These are phyloP conservation scores for Penicillium sp. DNA, from an alignment of 2,329 filamentous ascomycete species.

Conservation along the genomic window DNA sequence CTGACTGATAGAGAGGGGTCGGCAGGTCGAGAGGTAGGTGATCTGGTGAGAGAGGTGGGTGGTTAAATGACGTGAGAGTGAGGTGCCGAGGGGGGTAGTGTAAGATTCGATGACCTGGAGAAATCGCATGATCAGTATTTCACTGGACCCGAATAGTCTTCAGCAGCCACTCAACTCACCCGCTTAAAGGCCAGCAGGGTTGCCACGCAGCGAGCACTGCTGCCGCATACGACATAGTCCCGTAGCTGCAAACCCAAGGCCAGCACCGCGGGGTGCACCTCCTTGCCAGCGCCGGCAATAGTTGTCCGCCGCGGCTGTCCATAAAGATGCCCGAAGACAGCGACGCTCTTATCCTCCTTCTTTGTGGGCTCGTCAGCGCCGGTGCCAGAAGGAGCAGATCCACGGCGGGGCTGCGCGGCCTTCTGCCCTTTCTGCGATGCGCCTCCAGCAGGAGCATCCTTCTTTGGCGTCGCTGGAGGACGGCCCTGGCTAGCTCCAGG, in stretches of 20 bases:
- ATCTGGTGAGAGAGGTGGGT: slow-evolving; percentile 94
- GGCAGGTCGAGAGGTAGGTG: slow-evolving; percentile 87
- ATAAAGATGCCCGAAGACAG: slow-evolving; percentile 82
- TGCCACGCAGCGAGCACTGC: slow-evolving; percentile 81
- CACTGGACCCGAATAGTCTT: neutral
- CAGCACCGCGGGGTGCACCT: slow-evolving; percentile 83
- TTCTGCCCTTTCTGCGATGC: slow-evolving; percentile 35
- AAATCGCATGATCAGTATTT: slow-evolving; percentile 19
- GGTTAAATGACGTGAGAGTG: slow-evolving; percentile 86
- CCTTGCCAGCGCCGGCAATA: slow-evolving; percentile 63
- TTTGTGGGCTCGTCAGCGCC: slow-evolving; percentile 50
- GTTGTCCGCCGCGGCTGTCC: slow-evolving; percentile 70
- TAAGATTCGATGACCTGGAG: slow-evolving; percentile 86
- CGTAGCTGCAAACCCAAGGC: slow-evolving; percentile 88
- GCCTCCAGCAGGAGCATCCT: slow-evolving; percentile 29
- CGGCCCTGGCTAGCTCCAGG: slow-evolving; percentile 35
- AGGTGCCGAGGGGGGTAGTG: slow-evolving; percentile 79
- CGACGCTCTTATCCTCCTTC: slow-evolving; percentile 64
- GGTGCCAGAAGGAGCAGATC: slow-evolving; percentile 31
- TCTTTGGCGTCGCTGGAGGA: slow-evolving; percentile 31
- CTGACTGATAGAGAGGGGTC: slow-evolving; percentile 96
- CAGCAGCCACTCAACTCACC: slow-evolving; percentile 51
- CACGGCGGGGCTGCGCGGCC: slow-evolving; percentile 34
- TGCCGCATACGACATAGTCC: slow-evolving; percentile 84
- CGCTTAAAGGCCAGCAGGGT: slow-evolving; percentile 88